phyloP scores from a whole-genome alignment of 1,139 yeast species.

The Geotrichum fermentans region DNA sequence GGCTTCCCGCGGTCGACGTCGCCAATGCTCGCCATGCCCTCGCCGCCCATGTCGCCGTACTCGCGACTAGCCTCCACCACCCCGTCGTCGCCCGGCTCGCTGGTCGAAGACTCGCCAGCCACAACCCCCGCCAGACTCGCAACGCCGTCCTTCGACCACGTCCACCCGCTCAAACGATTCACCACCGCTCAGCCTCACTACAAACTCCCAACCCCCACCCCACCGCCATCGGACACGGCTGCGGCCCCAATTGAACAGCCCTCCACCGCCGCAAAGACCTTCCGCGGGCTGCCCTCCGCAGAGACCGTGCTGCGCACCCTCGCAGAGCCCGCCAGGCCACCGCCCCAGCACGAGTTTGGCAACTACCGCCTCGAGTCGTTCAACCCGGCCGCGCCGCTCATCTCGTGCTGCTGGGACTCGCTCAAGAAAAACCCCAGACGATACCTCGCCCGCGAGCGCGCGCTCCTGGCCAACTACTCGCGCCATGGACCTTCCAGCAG shows the following conservation, averaged over 20 bases:
- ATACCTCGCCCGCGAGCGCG: neutral
- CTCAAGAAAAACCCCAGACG: constrained; percentile 2
- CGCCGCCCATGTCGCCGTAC: constrained; percentile 19
- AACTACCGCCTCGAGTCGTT: constrained; percentile 1
- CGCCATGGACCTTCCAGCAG: neutral
- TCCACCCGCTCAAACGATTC: neutral
- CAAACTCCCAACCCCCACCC: constrained; percentile 7
- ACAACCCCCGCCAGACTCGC: neutral
- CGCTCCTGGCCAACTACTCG: neutral
- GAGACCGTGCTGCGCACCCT: constrained; percentile 8
- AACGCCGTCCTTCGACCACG: constrained; percentile 6
- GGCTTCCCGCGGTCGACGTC: neutral
- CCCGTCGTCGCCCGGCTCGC: constrained; percentile 2
- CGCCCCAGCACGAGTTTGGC: constrained; percentile 3
- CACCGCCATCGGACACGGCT: neutral
- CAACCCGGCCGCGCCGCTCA: constrained; percentile 2
- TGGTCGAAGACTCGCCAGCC: neutral
- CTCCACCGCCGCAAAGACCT: neutral
- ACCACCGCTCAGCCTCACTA: neutral
- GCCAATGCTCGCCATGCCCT: constrained; percentile 4
- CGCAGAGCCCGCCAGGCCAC: constrained; percentile 2
- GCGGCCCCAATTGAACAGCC: neutral
- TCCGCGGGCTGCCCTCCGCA: neutral
- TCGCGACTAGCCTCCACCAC: constrained; percentile 6
- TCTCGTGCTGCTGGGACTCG: constrained; percentile 5